These are phyloP conservation scores for Ceratocystis harringtonii DNA, from an alignment of 2,329 filamentous ascomycete species.

Conservation along the genomic window DNA sequence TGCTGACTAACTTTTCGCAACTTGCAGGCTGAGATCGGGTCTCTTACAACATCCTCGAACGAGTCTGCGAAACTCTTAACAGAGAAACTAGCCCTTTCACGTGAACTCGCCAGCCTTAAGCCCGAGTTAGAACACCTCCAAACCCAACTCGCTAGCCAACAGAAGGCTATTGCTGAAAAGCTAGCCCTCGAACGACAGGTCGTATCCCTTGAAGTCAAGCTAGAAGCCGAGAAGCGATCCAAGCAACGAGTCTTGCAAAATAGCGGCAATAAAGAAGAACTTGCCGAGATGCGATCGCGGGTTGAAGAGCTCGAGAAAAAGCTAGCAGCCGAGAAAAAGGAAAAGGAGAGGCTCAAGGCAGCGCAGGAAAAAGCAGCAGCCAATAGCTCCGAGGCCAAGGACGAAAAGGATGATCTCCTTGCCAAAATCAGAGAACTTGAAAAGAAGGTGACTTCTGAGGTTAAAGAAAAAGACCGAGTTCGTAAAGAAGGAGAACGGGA, in stretches of 20 bases:
- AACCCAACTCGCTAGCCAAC: conserved; percentile 42
- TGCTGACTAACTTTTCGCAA: not conserved
- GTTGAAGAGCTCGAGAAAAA: conserved; percentile 27
- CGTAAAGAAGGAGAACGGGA: conserved; percentile 37
- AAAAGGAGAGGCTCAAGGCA: conserved; percentile 32
- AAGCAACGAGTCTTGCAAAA: conserved; percentile 23
- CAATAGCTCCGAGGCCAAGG: not conserved
- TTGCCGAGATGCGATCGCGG: conserved; percentile 29
- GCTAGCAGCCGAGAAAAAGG: conserved; percentile 29
- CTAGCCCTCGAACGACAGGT: conserved; percentile 65
- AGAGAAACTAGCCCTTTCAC: conserved; percentile 38
- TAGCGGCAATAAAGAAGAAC: conserved; percentile 26
- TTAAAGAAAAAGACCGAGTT: conserved; percentile 32
- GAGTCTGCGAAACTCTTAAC: conserved; percentile 56
- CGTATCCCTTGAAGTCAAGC: conserved; percentile 59
- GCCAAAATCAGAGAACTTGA: conserved; percentile 20
- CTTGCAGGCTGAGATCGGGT: conserved; percentile 55
- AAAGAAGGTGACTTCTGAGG: conserved; percentile 28
- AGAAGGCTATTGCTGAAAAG: conserved; percentile 62
- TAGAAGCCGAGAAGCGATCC: conserved; percentile 56
- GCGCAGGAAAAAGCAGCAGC: conserved; percentile 17
- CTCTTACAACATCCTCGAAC: conserved; percentile 49
- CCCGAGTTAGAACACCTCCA: conserved; percentile 42
- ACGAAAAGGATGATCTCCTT: conserved; percentile 12
- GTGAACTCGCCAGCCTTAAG: conserved; percentile 38